phyloP scores from a whole-genome alignment of 306 rosid species.

The Lupinus albus region DNA sequence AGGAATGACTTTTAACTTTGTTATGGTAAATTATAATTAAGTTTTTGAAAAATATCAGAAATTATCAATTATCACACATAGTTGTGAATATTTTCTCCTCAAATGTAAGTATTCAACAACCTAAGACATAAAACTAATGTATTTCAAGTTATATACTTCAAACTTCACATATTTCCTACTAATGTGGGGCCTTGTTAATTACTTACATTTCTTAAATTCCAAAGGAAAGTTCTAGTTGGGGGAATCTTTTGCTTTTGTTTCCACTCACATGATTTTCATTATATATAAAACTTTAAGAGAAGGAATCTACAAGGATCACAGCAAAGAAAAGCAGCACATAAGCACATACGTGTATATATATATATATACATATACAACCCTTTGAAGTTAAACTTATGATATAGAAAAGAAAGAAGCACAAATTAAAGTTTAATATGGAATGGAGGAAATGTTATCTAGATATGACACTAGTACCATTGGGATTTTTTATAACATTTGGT shows the following conservation, averaged over 20 bases:
- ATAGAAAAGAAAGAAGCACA: neutral
- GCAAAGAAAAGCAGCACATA: neutral
- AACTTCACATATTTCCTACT: too few species aligned
- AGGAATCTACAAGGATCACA: conserved; percentile 31
- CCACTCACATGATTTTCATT: conserved; percentile 32
- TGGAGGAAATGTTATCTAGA: conserved; percentile 83
- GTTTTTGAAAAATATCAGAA: too few species aligned
- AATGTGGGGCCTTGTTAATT: neutral
- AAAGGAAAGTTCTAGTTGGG: neutral
- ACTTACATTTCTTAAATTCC: neutral
- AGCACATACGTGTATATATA: neutral
- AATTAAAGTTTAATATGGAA: conserved; percentile 42
- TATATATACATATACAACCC: neutral
- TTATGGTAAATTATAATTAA: too few species aligned
- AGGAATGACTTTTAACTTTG: too few species aligned
- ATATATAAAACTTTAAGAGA: conserved; percentile 35
- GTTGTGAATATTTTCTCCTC: too few species aligned
- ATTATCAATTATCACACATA: too few species aligned
- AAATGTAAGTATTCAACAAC: too few species aligned
- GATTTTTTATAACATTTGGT: conserved; percentile 46
- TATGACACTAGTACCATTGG: conserved; percentile 70
- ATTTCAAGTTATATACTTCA: too few species aligned
- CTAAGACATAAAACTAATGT: too few species aligned
- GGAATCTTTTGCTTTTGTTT: conserved; percentile 28
- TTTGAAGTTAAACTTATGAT: neutral